Conservation (phyloP, 129 eudicot genomes). For the Silybum marianum region DNA sequence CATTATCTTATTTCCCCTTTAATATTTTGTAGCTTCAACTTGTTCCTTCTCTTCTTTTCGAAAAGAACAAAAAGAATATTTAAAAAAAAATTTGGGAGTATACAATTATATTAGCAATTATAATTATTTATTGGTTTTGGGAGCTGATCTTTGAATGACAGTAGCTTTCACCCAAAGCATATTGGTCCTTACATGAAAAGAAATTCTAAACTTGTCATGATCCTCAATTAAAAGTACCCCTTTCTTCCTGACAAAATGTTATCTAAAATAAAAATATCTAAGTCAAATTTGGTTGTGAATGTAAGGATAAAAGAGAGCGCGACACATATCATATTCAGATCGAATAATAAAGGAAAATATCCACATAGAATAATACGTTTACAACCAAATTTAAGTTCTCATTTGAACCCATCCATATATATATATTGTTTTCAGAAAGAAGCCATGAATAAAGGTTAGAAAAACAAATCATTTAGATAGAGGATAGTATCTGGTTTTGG, state of each 20-base stretch:
- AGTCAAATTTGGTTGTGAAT: neutral
- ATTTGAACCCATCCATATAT: no score
- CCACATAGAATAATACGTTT: no score
- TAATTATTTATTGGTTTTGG: neutral
- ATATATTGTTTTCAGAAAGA: neutral
- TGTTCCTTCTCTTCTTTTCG: neutral
- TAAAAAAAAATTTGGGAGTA: neutral
- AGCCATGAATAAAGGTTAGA: conserved; percentile 2
- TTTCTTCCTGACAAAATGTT: neutral
- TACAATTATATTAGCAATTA: conserved; percentile 3
- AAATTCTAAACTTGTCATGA: conserved; percentile 28
- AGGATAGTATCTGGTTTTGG: conserved; percentile 5
- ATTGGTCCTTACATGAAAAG: conserved; percentile 3
- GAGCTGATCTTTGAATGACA: conserved; percentile 22
- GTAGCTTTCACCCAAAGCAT: conserved; percentile 29
- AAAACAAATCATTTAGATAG: conserved; percentile 30
- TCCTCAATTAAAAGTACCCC: conserved; percentile 3
- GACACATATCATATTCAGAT: no score
- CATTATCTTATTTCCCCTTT: conserved; percentile 22
- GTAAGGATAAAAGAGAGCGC: no score
- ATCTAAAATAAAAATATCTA: neutral
- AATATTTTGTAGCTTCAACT: conserved; percentile 23
- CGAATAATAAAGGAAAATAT: no score
- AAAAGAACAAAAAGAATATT: conserved; percentile 32
- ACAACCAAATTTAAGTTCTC: no score